Percentiles rank a stretch among this genome's conserved stretches.
phyloP scores from a whole-genome alignment of 2,329 filamentous ascomycete genomes.

The Sordariomycetes sp. region DNA sequence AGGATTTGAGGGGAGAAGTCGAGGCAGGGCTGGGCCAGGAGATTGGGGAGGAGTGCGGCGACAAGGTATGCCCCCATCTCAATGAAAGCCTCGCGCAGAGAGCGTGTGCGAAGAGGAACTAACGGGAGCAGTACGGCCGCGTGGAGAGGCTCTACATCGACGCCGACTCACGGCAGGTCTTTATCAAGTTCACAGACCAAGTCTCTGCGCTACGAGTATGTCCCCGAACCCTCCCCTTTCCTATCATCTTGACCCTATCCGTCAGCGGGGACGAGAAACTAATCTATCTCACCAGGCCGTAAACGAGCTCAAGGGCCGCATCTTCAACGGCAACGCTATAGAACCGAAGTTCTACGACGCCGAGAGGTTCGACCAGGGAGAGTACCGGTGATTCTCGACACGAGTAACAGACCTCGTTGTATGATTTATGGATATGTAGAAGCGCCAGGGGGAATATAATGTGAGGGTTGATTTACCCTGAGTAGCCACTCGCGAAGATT shows the following conservation, averaged over 20 bases:
- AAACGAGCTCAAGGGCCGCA: constrained; percentile 75
- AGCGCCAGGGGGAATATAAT: background rate
- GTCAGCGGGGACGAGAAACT: constrained; percentile 5
- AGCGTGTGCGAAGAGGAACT: background rate
- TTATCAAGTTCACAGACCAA: constrained; percentile 84
- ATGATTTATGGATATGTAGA: background rate
- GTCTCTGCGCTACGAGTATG: constrained; percentile 75
- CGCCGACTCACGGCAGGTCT: constrained; percentile 56
- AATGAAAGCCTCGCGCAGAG: background rate
- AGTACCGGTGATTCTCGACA: constrained; percentile 27
- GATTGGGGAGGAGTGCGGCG: constrained; percentile 86
- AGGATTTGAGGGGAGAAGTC: constrained; percentile 66
- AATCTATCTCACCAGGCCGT: constrained; percentile 51
- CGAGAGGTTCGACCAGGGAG: constrained; percentile 68
- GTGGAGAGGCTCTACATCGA: constrained; percentile 74
- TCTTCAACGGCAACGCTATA: constrained; percentile 83
- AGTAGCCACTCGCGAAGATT: background rate
- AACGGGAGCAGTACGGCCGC: constrained; percentile 55
- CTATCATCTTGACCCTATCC: background rate
- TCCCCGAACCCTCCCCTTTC: constrained; percentile 11
- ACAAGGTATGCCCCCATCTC: constrained; percentile 44
- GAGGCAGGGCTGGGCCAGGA: constrained; percentile 72
- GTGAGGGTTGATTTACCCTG: background rate
- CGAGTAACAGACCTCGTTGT: background rate
- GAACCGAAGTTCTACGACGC: constrained; percentile 71